Conservation (phyloP, 2,329 filamentous ascomycete species). For the Leptographium wingfieldii region DNA sequence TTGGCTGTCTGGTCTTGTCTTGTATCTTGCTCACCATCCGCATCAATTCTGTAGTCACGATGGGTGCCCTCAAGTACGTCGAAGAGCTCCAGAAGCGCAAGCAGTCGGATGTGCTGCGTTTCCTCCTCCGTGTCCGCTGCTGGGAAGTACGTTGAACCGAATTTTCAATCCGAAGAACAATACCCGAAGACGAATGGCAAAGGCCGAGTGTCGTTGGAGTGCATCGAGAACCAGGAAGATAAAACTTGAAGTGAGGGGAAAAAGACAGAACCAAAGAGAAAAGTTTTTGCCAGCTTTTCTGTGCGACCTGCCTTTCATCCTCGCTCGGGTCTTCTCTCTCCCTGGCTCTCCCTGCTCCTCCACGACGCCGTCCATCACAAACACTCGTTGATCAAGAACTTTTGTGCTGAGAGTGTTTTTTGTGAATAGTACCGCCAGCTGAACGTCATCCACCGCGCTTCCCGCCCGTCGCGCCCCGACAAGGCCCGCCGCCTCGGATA, state of each 20-base stretch:
- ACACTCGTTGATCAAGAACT: slow-evolving; percentile 90
- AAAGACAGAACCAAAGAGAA: not conserved
- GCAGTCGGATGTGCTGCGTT: slow-evolving; percentile 99
- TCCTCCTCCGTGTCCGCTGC: slow-evolving; percentile 99
- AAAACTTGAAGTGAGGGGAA: not conserved
- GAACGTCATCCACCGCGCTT: slow-evolving; percentile 99
- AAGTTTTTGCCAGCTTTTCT: not conserved
- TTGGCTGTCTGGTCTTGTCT: not conserved
- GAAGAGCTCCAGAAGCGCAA: slow-evolving; percentile 99
- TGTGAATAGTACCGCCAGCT: slow-evolving; percentile 73
- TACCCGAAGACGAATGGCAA: not conserved
- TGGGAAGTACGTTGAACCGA: slow-evolving; percentile 78
- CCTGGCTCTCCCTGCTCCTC: not conserved
- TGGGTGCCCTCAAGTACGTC: slow-evolving; percentile 99
- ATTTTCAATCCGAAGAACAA: not conserved
- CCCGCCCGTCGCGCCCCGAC: slow-evolving; percentile 94
- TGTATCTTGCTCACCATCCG: not conserved
- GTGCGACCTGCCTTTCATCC: not conserved
- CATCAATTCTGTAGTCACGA: slow-evolving; percentile 43
- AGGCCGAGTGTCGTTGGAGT: slow-evolving; percentile 3
- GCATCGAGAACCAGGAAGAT: not conserved
- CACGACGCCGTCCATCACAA: slow-evolving; percentile 49
- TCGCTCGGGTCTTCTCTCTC: no score
- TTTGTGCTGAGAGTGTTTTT: slow-evolving; percentile 9
- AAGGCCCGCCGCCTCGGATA: slow-evolving; percentile 99